These are phyloP conservation scores for Telopea speciosissima DNA, from an alignment of 177 flowering plant species.

Conservation along the genomic window DNA sequence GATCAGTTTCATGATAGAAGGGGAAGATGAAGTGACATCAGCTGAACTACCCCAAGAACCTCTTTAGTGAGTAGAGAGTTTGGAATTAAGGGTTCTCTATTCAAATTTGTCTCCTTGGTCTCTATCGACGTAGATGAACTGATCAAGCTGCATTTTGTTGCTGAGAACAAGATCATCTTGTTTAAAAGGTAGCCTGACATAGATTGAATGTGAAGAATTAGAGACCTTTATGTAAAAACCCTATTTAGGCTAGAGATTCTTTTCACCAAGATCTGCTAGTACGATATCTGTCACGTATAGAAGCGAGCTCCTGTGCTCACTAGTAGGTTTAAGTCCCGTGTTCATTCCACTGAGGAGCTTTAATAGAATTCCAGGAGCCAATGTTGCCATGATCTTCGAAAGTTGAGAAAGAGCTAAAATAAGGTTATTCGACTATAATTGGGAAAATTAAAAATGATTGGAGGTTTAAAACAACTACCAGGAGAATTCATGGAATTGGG, in stretches of 20 bases:
- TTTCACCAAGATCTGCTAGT: constrained; percentile 90
- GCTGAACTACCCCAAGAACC: no score
- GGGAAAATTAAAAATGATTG: not conserved
- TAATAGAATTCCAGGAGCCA: constrained; percentile 77
- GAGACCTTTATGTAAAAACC: constrained; percentile 88
- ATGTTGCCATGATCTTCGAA: constrained; percentile 47
- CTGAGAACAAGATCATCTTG: constrained; percentile 88
- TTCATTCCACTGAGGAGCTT: constrained; percentile 80
- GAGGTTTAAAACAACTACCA: not conserved
- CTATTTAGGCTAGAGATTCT: constrained; percentile 68
- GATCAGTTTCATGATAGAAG: no score
- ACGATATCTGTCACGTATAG: constrained; percentile 92
- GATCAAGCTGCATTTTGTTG: constrained; percentile 89
- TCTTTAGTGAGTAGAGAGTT: no score
- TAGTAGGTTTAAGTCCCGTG: constrained; percentile 62
- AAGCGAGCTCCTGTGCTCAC: constrained; percentile 79
- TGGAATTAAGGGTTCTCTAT: no score
- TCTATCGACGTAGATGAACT: constrained; percentile 75
- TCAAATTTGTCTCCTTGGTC: no score
- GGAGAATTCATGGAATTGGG: not conserved
- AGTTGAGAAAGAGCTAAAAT: not conserved
- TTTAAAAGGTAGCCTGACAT: constrained; percentile 68
- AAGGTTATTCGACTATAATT: not conserved
- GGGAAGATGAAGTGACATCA: no score
- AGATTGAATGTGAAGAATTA: constrained; percentile 87